These are phyloP conservation scores for Ophiocordyceps camponoti-saundersi DNA, from an alignment of 2,329 filamentous ascomycete species.

Conservation along the genomic window DNA sequence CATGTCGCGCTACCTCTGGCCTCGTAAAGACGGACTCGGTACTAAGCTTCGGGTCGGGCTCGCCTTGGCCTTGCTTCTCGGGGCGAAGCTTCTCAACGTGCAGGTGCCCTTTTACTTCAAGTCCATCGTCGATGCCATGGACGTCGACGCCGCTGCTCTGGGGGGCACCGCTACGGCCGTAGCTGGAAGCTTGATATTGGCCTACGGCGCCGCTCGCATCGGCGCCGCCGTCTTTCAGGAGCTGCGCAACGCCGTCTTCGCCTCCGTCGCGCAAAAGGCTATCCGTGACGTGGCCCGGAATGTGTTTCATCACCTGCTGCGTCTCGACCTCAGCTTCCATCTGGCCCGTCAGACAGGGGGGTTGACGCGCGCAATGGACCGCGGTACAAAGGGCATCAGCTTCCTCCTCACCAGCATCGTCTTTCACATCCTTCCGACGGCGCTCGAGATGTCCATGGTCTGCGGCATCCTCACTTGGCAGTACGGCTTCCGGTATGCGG, in stretches of 20 bases:
- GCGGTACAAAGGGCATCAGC: slow-evolving; percentile 96
- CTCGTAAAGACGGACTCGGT: slow-evolving; percentile 49
- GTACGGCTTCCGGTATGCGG: slow-evolving; percentile 81
- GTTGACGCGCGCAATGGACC: slow-evolving; percentile 81
- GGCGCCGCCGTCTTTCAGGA: slow-evolving; percentile 85
- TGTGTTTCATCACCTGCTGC: slow-evolving; percentile 80
- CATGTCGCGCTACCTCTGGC: slow-evolving; percentile 94
- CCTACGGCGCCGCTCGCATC: slow-evolving; percentile 78
- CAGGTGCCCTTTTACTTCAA: slow-evolving; percentile 99
- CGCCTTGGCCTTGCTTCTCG: slow-evolving; percentile 68
- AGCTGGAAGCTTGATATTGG: slow-evolving; percentile 83
- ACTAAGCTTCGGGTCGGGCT: slow-evolving; percentile 74
- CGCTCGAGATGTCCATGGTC: slow-evolving; percentile 85
- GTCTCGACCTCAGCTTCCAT: slow-evolving; percentile 85
- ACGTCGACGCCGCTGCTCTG: slow-evolving; percentile 71
- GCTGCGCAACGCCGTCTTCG: slow-evolving; percentile 88
- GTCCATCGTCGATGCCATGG: slow-evolving; percentile 94
- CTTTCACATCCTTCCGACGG: slow-evolving; percentile 88
- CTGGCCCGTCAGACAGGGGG: slow-evolving; percentile 88
- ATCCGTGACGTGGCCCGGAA: slow-evolving; percentile 82
- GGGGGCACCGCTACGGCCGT: slow-evolving; percentile 84
- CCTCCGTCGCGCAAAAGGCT: slow-evolving; percentile 90
- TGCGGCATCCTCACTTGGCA: slow-evolving; percentile 95
- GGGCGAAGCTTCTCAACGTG: slow-evolving; percentile 90
- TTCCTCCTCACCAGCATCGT: slow-evolving; percentile 97